phyloP scores from a whole-genome alignment of 2,329 filamentous ascomycete species.

The Stachybotrys chlorohalonatus region DNA sequence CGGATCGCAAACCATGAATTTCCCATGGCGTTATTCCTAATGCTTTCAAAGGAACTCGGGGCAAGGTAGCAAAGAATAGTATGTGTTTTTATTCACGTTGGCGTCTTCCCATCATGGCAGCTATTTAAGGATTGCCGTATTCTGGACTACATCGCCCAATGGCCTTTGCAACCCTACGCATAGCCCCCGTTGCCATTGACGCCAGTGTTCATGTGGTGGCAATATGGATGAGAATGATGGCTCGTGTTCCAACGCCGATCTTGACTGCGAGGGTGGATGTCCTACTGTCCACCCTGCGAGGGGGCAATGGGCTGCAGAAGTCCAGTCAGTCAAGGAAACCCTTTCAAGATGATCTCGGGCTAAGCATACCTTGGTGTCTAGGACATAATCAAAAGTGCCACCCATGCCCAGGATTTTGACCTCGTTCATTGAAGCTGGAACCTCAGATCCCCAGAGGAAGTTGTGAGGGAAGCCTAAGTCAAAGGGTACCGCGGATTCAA shows the following conservation, averaged over 20 bases:
- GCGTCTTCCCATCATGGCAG: too few relatives aligned
- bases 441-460: slow-evolving; percentile 40
- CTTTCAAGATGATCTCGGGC: neutral
- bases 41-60: too few relatives aligned
- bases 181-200: neutral
- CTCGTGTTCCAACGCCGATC: slow-evolving; percentile 22
- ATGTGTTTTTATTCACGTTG: too few relatives aligned
- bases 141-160: neutral
- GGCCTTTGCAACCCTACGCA: neutral
- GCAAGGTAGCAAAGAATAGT: too few relatives aligned
- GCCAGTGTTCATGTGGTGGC: neutral
- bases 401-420: slow-evolving; percentile 36
- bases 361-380: slow-evolving; percentile 23
- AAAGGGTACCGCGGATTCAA: slow-evolving; percentile 54
- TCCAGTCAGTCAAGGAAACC: slow-evolving; percentile 4
- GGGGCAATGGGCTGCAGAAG: slow-evolving; percentile 29
- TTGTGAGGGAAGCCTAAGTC: slow-evolving; percentile 58
- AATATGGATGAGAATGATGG: neutral
- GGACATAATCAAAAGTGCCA: slow-evolving; percentile 42
- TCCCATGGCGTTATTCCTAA: too few relatives aligned
- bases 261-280: slow-evolving; percentile 18
- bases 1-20: too few relatives aligned
- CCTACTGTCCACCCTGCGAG: slow-evolving; percentile 32
- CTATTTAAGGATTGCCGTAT: too few relatives aligned
- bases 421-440: slow-evolving; percentile 27